Percentiles rank a stretch among this genome's conserved stretches.
Conservation (phyloP, 345 rosid genomes). For the Dimocarpus longan region DNA sequence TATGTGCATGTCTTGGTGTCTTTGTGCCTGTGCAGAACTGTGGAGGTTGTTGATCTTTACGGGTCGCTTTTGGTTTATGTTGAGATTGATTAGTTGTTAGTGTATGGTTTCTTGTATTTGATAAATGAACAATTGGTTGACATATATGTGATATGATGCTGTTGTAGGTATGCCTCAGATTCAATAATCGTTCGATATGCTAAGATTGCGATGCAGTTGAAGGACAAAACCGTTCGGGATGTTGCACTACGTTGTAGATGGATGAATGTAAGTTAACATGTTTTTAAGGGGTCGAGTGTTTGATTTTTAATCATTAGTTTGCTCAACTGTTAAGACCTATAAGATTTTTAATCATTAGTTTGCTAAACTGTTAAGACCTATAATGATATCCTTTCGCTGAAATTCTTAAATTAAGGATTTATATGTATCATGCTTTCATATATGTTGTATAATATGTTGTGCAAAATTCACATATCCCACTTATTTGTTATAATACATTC, state of each 20-base stretch:
- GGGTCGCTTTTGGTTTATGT: not conserved
- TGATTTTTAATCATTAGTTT: not conserved
- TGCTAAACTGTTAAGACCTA: not conserved
- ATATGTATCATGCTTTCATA: not conserved
- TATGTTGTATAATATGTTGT: not conserved
- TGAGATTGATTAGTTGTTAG: not conserved
- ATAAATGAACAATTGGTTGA: not conserved
- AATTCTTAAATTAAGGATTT: not conserved
- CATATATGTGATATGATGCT: not conserved
- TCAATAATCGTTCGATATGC: conserved; percentile 67
- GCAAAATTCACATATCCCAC: not conserved
- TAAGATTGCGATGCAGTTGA: conserved; percentile 76
- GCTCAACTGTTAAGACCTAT: not conserved
- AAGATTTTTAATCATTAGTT: not conserved
- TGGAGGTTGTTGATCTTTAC: not conserved
- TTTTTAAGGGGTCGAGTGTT: conserved; percentile 11
- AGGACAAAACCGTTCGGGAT: conserved; percentile 78
- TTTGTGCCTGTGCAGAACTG: not conserved
- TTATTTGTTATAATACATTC: not conserved
- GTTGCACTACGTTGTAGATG: conserved; percentile 84
- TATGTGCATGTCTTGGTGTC: not conserved
- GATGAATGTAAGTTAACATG: conserved; percentile 62
- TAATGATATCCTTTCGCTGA: not conserved
- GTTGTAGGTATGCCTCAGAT: conserved; percentile 62
- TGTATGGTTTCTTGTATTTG: not conserved